Base-by-base conservation (phyloP, 768 basidiomycete species). In the Strobilomyces dryophilus region DNA sequence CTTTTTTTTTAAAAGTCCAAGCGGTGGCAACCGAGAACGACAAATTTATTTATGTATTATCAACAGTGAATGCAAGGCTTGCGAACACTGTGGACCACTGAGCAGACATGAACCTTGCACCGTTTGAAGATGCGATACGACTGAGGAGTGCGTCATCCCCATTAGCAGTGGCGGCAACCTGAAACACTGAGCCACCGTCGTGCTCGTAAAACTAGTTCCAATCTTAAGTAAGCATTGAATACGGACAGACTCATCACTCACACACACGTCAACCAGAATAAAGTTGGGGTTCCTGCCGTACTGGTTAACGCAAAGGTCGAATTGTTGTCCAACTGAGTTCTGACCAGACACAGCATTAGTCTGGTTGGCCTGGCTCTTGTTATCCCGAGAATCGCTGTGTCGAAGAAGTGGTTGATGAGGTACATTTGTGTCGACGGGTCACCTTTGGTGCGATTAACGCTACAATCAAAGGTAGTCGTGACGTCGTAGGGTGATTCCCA, bases 391-490 rank as follows among this genome's bases (percentile, higher is more conserved):
- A 85, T 46, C n/a, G 80, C 44, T 37, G 73, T 76, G 66, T 98
- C 93, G 49, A 98, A 76, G 74, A 90, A 98, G 73, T 98, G 95
- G 71, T 98, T 97, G 69, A 95, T 92, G 58, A 95, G 76, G 67
- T 79, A 90, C 81, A 98, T 83, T 63, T 89, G 82, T 1, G 84
- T 86, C 7, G 79, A 64, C 0, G 88, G 53, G 53, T 84, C 77
- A 4, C 88, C 89, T 7, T 79, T 79, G 5, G 90, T 85, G 39
- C 95, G 82, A 71, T 97, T 92, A 49, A 94, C 86, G 37, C 75
- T 78, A 73, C 95, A 98, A 59, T 92, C 81, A 69, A 95, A 98
- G 0, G 77, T 72, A 0, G 78, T 75, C 9, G 76, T 69, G 4
- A 72, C 74, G 57, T 87, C 79, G 66, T 80, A 89, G 17, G 83